Conservation (phyloP, 129 eudicot species). For the Tagetes patula region DNA sequence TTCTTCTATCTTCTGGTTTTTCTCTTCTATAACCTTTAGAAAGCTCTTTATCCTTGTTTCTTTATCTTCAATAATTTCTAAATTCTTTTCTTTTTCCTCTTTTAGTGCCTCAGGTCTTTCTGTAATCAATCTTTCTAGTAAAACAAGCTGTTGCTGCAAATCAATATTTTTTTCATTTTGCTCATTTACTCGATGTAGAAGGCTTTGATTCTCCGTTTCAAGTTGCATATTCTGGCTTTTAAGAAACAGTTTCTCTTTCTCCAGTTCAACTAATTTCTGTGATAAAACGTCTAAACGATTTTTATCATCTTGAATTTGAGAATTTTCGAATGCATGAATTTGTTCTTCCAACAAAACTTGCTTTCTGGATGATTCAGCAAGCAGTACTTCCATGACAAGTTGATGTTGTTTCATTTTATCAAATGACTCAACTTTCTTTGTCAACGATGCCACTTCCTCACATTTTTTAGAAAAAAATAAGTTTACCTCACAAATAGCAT, state of each 20-base stretch:
- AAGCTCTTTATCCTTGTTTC: constrained; percentile 30
- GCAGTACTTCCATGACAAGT: constrained; percentile 40
- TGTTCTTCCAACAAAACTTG: constrained; percentile 46
- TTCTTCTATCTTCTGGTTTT: constrained; percentile 39
- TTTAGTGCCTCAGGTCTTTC: constrained; percentile 37
- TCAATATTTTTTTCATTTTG: constrained; percentile 35
- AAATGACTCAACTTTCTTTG: constrained; percentile 36
- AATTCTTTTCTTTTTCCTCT: constrained; percentile 37
- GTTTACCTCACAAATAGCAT: constrained; percentile 29
- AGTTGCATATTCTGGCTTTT: constrained; percentile 42
- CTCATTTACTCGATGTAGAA: constrained; percentile 34
- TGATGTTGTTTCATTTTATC: constrained; percentile 31
- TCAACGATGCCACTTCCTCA: constrained; percentile 38
- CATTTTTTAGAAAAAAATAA: constrained; percentile 31
- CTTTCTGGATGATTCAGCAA: constrained; percentile 39
- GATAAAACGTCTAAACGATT: constrained; percentile 31
- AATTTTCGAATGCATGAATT: constrained; percentile 40
- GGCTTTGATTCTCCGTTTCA: constrained; percentile 41
- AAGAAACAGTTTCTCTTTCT: constrained; percentile 37
- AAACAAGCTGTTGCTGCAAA: constrained; percentile 38
- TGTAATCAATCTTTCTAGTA: constrained; percentile 36
- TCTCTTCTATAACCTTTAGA: constrained; percentile 33
- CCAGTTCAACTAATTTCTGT: constrained; percentile 34
- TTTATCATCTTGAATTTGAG: constrained; percentile 23
- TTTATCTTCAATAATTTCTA: constrained; percentile 39